Conservation (phyloP, 306 rosid genomes). For the Rosa multiflora region DNA sequence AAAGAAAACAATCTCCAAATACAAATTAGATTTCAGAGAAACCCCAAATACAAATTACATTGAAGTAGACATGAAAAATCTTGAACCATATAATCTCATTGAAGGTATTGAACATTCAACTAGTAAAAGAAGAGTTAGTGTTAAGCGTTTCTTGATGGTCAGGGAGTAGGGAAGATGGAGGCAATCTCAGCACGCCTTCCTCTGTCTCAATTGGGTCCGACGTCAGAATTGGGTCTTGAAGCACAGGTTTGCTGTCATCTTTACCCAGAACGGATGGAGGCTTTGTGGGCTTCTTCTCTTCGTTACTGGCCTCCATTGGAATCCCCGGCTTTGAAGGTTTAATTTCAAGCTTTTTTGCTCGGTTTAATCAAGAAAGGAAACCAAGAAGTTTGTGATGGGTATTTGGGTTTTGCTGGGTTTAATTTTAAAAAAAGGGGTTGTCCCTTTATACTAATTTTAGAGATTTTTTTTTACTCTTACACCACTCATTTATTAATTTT, state of each 20-base stretch:
- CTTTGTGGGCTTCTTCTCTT: conserved; percentile 35
- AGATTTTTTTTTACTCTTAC: too few species aligned
- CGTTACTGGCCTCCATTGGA: conserved; percentile 33
- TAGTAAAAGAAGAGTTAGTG: background rate
- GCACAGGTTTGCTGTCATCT: conserved; percentile 79
- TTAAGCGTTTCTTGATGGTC: background rate
- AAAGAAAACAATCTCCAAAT: too few species aligned
- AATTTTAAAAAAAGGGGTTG: too few species aligned
- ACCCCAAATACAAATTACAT: background rate
- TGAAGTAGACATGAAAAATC: background rate
- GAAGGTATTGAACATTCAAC: background rate
- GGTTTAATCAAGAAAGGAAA: too few species aligned
- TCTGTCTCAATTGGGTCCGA: conserved; percentile 82
- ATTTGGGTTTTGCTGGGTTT: too few species aligned
- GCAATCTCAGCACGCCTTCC: conserved; percentile 58
- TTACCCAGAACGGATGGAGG: conserved; percentile 66
- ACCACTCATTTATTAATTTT: too few species aligned
- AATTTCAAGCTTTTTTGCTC: conserved; percentile 21
- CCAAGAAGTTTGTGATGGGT: too few species aligned
- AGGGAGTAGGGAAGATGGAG: conserved; percentile 38
- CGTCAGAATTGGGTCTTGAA: conserved; percentile 84
- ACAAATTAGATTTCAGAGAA: background rate
- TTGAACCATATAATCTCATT: background rate
- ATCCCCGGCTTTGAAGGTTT: conserved; percentile 33
- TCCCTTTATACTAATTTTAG: too few species aligned